A percentile compares a stretch with the other conserved stretches of the same genome.
phyloP scores from a whole-genome alignment of 495 filamentous ascomycete species.

The Aspergillus carlsbadensis region DNA sequence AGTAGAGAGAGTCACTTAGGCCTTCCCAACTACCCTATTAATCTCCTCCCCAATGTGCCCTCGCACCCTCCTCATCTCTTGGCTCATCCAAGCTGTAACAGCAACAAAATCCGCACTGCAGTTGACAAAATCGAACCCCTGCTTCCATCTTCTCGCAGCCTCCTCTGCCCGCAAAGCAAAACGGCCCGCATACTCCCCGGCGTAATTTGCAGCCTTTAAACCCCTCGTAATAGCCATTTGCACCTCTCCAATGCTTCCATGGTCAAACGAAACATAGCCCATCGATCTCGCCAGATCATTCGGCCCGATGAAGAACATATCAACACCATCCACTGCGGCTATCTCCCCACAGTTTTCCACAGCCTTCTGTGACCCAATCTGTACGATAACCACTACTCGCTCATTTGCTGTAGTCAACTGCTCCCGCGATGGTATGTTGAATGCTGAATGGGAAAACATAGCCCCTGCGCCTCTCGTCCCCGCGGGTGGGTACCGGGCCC shows the following conservation, averaged over 20 bases:
- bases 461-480: constrained; percentile 66
- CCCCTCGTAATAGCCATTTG: constrained; percentile 31
- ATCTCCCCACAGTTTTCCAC: constrained; percentile 50
- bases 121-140: constrained; percentile 24
- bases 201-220: constrained; percentile 27
- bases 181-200: constrained; percentile 34
- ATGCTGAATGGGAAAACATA: constrained; percentile 37
- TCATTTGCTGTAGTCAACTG: constrained; percentile 28
- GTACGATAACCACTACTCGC: constrained; percentile 36
- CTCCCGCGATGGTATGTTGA: constrained; percentile 32
- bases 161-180: constrained; percentile 30
- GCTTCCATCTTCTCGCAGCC: constrained; percentile 24
- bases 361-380: constrained; percentile 46
- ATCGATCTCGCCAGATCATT: constrained; percentile 38
- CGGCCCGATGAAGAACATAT: constrained; percentile 69
- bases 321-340: constrained; percentile 25
- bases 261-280: constrained; percentile 26
- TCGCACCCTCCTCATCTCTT: neutral
- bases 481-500: constrained; percentile 65
- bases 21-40: too few relatives aligned
- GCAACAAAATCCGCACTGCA: constrained; percentile 25
- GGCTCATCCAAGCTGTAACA: constrained; percentile 17
- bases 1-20: too few relatives aligned
- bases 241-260: constrained; percentile 32
- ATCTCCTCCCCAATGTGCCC: neutral